These are phyloP conservation scores for Nannochloropsis granulata DNA, from an alignment of 108 stramenopile genomes.

Conservation along the genomic window DNA sequence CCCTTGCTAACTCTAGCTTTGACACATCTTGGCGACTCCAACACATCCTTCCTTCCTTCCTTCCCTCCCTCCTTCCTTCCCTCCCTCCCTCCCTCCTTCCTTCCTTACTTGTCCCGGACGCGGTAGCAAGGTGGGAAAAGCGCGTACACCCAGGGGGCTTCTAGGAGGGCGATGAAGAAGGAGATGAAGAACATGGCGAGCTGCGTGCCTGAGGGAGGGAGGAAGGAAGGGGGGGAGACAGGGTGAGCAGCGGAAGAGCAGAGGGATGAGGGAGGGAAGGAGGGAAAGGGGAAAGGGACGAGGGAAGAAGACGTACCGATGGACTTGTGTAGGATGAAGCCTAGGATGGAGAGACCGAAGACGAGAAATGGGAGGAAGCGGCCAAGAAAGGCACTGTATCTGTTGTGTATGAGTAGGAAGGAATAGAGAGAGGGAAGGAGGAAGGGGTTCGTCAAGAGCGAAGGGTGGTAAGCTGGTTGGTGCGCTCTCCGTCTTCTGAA, in stretches of 20 bases:
- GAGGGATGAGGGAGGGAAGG: not conserved
- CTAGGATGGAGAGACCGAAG: not conserved
- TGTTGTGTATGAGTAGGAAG: not conserved
- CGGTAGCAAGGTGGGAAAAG: not conserved
- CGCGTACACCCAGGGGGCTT: not conserved
- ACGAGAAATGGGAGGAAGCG: not conserved
- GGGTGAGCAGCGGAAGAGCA: too few species aligned
- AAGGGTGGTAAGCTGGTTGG: too few species aligned
- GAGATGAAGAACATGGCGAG: not conserved
- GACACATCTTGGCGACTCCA: not conserved
- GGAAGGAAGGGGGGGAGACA: not conserved
- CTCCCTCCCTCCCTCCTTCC: not conserved
- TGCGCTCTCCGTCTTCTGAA: too few species aligned
- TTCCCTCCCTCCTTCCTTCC: not conserved
- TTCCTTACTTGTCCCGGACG: not conserved
- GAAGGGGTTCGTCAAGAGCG: too few species aligned
- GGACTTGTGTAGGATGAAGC: not conserved
- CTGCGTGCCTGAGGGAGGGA: not conserved
- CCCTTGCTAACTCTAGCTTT: too few species aligned
- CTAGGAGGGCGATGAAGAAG: not conserved
- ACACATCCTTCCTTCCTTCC: not conserved
- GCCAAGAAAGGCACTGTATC: not conserved
- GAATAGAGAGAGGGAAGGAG: too few species aligned
- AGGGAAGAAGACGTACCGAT: not conserved
- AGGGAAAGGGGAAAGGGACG: not conserved